Evolutionary conservation across 2,329 filamentous ascomycete genomes (phyloP), one percentile per base, ranked within the genome.

Genomic region (Pseudodiploospora longispora): DNA sequence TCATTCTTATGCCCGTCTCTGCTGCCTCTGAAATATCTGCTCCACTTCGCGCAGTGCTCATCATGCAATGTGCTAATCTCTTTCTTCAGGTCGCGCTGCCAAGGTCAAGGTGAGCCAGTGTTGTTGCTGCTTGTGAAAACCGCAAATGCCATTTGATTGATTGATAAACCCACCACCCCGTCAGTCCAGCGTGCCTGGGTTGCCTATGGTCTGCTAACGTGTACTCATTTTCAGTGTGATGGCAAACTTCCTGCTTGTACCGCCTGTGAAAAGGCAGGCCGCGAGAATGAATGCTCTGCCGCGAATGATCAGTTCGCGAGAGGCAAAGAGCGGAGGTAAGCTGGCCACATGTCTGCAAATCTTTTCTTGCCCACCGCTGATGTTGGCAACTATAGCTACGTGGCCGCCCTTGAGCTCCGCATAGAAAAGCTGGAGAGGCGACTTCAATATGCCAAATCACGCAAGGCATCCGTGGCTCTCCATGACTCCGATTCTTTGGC

Each of bases 271-370:
- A 90, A 89, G 66, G 87, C 88, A 10, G 89, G 90, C 30, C 84
- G 88, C 49, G 82, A 86, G 44, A 82, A 75, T 48, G 89, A 94
- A 60, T 98, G 93, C 63, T 95, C 89, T 6, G 89, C 89, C 44
- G 90, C 89, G 6, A 96, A 94, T 57, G 91, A 97, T 59, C 89
- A 96, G 62, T 97, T 96, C 65, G 90, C 91, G 1, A 78, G 89
- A 50, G 93, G 93, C 49, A 97, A 97, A 64, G 93, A 97, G 61
- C 76, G 91, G 57, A 97, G 90, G 81, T 81, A 54, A 46, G 66
- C 12, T 12, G 28, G 32, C 29, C 8, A 40, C 42, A 34, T 6
- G 30, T 19, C 19, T 19, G 19, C 19, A 19, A 19, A 19, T 19
- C 34, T 9, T 42, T 55, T 30, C 10, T 4, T n/a, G 4, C 4